Evolutionary conservation across 306 rosid species (phyloP).

Genomic region (Rosa lucieae): DNA sequence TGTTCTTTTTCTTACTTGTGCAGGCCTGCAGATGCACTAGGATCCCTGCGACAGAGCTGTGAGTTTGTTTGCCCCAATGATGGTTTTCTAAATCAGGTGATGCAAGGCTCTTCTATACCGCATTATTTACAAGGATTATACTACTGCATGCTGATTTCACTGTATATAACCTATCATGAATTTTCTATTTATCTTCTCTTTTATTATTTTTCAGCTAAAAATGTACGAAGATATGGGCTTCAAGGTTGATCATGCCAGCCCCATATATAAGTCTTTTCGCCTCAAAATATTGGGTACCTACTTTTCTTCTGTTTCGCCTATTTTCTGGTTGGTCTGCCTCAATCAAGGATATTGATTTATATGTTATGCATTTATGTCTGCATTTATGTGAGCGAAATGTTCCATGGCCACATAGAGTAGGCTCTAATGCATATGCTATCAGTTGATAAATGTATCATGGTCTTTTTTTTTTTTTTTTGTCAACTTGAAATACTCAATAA

Average conservation of each 20-base stretch:
- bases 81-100: conserved; percentile 91
- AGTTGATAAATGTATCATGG: neutral
- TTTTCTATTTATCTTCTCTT: conserved; percentile 17
- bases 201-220: conserved; percentile 50
- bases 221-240: conserved; percentile 91
- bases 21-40: conserved; percentile 73
- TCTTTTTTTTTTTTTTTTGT: too few relatives aligned
- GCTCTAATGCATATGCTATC: neutral
- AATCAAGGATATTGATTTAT: neutral
- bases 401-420: neutral
- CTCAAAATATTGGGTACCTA: conserved; percentile 60
- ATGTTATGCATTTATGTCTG: neutral
- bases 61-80: conserved; percentile 93
- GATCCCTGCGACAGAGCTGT: conserved; percentile 68
- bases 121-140: conserved; percentile 15
- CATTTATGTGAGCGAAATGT: neutral
- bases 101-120: conserved; percentile 18
- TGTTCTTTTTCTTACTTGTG: neutral
- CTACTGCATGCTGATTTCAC: neutral
- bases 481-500: too few relatives aligned
- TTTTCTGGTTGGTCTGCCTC: neutral
- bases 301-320: conserved; percentile 11
- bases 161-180: conserved; percentile 8
- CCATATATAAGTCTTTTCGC: conserved; percentile 79
- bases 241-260: conserved; percentile 73